Conservation (phyloP, 2,329 filamentous ascomycete genomes). For the Scorias spongiosa region DNA sequence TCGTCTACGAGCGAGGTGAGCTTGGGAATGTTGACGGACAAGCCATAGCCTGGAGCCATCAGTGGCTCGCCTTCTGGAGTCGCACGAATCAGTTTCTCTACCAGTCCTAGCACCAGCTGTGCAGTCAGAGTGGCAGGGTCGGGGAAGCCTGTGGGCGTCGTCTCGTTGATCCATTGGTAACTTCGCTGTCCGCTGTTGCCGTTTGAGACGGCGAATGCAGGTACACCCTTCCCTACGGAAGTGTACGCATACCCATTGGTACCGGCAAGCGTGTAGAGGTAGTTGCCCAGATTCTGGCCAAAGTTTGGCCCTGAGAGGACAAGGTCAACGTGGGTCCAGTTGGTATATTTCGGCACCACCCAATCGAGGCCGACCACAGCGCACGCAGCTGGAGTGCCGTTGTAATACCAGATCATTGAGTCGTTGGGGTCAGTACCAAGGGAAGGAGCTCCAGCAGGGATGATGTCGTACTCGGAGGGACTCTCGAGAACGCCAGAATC, state of each 20-base stretch:
- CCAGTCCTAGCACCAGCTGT: conserved; percentile 28
- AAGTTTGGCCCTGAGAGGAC: conserved; percentile 42
- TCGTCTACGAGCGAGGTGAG: conserved; percentile 26
- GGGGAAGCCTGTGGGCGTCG: conserved; percentile 18
- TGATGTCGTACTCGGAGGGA: conserved; percentile 30
- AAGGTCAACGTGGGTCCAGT: conserved; percentile 37
- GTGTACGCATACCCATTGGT: conserved; percentile 36
- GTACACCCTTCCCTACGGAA: conserved; percentile 32
- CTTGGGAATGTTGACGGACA: conserved; percentile 34
- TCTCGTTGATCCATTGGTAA: conserved; percentile 30
- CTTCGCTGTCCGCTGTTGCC: conserved; percentile 27
- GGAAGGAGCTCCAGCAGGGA: conserved; percentile 32
- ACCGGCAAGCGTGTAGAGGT: conserved; percentile 38
- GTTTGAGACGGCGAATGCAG: conserved; percentile 34
- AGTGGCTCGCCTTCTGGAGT: conserved; percentile 17
- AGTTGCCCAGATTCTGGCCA: conserved; percentile 38
- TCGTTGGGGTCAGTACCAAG: conserved; percentile 38
- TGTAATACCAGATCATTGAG: conserved; percentile 44
- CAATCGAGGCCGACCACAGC: conserved; percentile 43
- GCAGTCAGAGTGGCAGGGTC: conserved; percentile 30
- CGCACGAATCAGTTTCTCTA: conserved; percentile 29
- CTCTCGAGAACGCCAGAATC: conserved; percentile 26
- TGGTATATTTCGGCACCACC: conserved; percentile 35
- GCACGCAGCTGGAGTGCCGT: conserved; percentile 41
- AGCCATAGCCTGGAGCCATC: conserved; percentile 37